Conservation (phyloP, 192 early-diverging fungal genomes). For the Jimgerdemannia flammicorona region DNA sequence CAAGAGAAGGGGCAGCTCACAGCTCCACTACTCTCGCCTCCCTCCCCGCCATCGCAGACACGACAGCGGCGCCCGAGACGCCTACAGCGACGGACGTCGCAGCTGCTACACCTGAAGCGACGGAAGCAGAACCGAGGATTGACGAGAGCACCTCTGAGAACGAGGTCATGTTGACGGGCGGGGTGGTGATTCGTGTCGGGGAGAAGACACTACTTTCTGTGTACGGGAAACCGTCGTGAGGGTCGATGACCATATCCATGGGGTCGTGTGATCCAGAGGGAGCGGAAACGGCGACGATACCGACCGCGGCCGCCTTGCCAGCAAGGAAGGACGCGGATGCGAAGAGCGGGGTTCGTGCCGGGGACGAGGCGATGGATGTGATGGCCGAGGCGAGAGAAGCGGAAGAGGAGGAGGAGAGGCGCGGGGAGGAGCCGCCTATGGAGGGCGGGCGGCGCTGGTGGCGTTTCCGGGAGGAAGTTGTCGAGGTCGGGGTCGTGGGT, state of each 20-base stretch:
- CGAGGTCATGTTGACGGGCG: conserved; percentile 2
- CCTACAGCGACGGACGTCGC: background rate
- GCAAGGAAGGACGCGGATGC: background rate
- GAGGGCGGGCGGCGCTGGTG: background rate
- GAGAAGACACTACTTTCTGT: background rate
- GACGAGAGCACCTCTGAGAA: background rate
- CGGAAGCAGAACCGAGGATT: background rate
- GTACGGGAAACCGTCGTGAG: background rate
- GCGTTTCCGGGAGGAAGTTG: background rate
- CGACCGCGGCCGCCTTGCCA: background rate
- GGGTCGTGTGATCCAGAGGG: background rate
- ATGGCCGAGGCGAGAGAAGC: background rate
- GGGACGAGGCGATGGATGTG: background rate
- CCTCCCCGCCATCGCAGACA: background rate
- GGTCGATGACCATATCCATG: background rate
- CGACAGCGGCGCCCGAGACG: background rate
- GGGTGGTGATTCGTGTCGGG: conserved; percentile 1
- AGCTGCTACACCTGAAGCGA: background rate
- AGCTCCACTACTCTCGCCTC: background rate
- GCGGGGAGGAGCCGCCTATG: background rate
- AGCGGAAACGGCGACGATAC: background rate
- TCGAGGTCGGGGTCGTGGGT: background rate
- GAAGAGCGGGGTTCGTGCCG: background rate
- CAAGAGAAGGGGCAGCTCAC: background rate
- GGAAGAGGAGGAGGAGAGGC: background rate